phyloP scores from a whole-genome alignment of 139 green algal species.

The Coelastrella sp. region DNA sequence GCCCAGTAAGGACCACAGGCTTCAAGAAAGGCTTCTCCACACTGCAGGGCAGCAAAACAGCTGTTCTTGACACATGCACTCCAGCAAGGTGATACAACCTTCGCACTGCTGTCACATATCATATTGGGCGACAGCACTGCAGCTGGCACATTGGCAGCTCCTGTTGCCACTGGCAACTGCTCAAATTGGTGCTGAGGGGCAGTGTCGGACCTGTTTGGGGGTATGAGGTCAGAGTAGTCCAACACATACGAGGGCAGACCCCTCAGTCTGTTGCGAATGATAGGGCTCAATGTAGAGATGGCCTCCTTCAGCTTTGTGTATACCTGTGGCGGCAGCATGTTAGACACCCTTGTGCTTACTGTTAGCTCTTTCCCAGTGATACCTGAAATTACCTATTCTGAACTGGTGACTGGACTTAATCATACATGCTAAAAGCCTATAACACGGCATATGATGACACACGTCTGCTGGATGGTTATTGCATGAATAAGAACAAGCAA shows the following conservation, averaged over 20 bases:
- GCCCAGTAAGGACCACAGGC: conserved; percentile 66
- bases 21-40: conserved; percentile 86
- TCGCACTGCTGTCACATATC: background rate
- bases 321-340: background rate
- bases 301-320: conserved; percentile 74
- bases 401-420: background rate
- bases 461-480: too few species aligned
- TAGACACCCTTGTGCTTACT: too few species aligned
- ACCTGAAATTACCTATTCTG: too few species aligned
- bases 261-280: conserved; percentile 81
- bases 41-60: conserved; percentile 17
- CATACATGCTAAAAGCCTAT: background rate
- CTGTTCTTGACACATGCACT: background rate
- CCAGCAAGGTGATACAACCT: background rate
- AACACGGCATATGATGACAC: too few species aligned
- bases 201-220: conserved; percentile 67
- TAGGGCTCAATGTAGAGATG: conserved; percentile 75
- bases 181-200: too few species aligned
- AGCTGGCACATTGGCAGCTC: background rate
- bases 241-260: conserved; percentile 85
- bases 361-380: too few species aligned
- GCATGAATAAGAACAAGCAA: too few species aligned
- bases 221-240: conserved; percentile 88
- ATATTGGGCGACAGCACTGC: too few species aligned
- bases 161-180: background rate